phyloP scores from a whole-genome alignment of 352 stramenopile genomes.

The Globisporangium spinosum region DNA sequence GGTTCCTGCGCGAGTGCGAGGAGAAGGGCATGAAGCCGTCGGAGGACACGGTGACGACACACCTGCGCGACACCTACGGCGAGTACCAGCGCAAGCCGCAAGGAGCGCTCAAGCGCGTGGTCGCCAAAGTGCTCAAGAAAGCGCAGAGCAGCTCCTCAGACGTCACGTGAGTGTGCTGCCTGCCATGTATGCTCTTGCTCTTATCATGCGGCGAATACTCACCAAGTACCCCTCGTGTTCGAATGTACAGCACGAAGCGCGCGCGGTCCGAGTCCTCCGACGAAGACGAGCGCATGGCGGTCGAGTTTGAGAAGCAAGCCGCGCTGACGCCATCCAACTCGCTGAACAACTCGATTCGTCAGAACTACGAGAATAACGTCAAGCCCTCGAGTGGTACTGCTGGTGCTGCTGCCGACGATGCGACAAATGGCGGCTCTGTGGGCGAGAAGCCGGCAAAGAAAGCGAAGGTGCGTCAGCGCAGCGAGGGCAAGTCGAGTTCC shows the following conservation, averaged over 20 bases:
- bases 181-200: neutral
- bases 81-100: constrained; percentile 86
- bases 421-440: neutral
- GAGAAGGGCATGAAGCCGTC: constrained; percentile 48
- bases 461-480: constrained; percentile 51
- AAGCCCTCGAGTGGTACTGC: neutral
- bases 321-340: constrained; percentile 41
- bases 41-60: constrained; percentile 55
- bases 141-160: constrained; percentile 23
- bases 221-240: neutral
- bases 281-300: constrained; percentile 60
- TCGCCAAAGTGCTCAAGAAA: constrained; percentile 73
- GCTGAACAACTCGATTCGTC: constrained; percentile 76
- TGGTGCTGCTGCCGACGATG: neutral
- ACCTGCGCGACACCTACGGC: constrained; percentile 71
- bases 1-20: constrained; percentile 80
- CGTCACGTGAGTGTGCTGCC: constrained; percentile 12
- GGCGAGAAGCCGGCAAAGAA: constrained; percentile 64
- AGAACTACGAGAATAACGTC: constrained; percentile 51
- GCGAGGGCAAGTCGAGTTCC: constrained; percentile 18
- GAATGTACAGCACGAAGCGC: constrained; percentile 41
- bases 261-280: constrained; percentile 52
- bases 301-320: constrained; percentile 42
- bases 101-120: constrained; percentile 56
- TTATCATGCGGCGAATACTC: neutral